A percentile compares a stretch with the other conserved stretches of the same genome.
These are phyloP conservation scores for Leishmania guyanensis DNA, from an alignment of 208 protist genomes.

Conservation along the genomic window DNA sequence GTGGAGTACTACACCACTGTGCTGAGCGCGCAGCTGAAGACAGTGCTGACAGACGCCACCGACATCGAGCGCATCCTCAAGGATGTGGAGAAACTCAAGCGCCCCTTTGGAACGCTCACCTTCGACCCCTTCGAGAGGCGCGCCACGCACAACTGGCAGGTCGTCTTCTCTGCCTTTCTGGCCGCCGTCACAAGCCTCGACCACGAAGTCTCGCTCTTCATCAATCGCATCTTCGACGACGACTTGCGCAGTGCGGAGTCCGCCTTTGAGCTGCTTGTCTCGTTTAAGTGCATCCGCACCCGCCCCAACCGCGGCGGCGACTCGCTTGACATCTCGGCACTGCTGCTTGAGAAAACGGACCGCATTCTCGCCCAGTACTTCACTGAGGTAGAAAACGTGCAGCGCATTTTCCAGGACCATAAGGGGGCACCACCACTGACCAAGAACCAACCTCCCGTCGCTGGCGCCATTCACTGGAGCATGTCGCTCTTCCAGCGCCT, in stretches of 20 bases:
- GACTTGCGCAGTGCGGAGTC: slow-evolving; percentile 97
- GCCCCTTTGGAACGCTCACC: slow-evolving; percentile 94
- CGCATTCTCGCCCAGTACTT: slow-evolving; percentile 96
- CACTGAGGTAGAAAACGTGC: slow-evolving; percentile 90
- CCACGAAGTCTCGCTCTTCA: slow-evolving; percentile 94
- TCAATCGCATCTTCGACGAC: slow-evolving; percentile 97
- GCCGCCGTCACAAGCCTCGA: slow-evolving; percentile 94
- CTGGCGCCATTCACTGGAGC: slow-evolving; percentile 97
- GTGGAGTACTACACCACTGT: slow-evolving; percentile 97
- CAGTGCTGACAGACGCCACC: slow-evolving; percentile 95
- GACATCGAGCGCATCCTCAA: slow-evolving; percentile 96
- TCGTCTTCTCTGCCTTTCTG: slow-evolving; percentile 93
- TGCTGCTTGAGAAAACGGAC: slow-evolving; percentile 95
- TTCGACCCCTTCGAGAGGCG: slow-evolving; percentile 97
- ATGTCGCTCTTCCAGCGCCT: slow-evolving; percentile 96
- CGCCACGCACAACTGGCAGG: slow-evolving; percentile 91
- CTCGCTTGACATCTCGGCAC: slow-evolving; percentile 89
- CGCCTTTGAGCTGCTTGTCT: slow-evolving; percentile 97
- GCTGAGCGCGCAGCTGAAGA: slow-evolving; percentile 96
- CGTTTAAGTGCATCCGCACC: slow-evolving; percentile 95
- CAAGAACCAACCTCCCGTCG: slow-evolving; percentile 97
- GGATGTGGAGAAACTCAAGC: slow-evolving; percentile 94
- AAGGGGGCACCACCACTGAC: slow-evolving; percentile 92
- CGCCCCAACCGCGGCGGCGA: slow-evolving; percentile 74
- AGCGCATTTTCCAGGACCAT: slow-evolving; percentile 92